Percentiles rank a stretch among this genome's conserved stretches.
Conservation (phyloP, 1,284 basidiomycete genomes). For the Cystobasidium slooffiae region DNA sequence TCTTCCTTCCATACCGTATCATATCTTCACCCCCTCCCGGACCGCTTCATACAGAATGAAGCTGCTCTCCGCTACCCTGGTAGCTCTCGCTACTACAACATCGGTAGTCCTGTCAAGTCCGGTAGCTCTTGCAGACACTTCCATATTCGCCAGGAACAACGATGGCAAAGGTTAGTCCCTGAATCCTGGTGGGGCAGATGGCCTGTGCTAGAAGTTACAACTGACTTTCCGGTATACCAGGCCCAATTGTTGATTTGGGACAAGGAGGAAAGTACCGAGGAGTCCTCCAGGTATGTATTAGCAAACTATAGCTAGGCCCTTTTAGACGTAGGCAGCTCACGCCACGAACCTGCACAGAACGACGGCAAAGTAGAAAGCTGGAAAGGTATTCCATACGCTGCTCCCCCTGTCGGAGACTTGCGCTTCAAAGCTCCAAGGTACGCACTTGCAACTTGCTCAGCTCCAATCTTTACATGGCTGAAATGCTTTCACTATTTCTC, state of each 20-base stretch:
- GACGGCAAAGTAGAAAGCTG: slow-evolving; percentile 43
- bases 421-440: slow-evolving; percentile 47
- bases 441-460: background rate
- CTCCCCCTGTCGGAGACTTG: slow-evolving; percentile 46
- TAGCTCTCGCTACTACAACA: background rate
- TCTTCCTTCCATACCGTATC: background rate
- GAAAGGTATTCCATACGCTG: slow-evolving; percentile 49
- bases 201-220: background rate
- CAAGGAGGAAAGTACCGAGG: slow-evolving; percentile 44
- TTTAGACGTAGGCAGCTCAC: background rate
- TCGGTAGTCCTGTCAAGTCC: background rate
- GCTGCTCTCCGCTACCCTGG: slow-evolving; percentile 4
- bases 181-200: background rate
- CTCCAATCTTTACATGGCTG: background rate
- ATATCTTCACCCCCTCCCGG: background rate
- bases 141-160: slow-evolving; percentile 1
- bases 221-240: background rate
- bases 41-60: background rate
- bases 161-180: slow-evolving; percentile 15
- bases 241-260: slow-evolving; percentile 46
- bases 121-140: background rate
- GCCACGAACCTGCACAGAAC: background rate
- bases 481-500: background rate
- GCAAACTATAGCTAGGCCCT: background rate
- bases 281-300: slow-evolving; percentile 40